A percentile compares a stretch with the other conserved stretches of the same genome.
phyloP scores from a whole-genome alignment of 1,284 basidiomycete species.

The Macrocystidia cucumis region DNA sequence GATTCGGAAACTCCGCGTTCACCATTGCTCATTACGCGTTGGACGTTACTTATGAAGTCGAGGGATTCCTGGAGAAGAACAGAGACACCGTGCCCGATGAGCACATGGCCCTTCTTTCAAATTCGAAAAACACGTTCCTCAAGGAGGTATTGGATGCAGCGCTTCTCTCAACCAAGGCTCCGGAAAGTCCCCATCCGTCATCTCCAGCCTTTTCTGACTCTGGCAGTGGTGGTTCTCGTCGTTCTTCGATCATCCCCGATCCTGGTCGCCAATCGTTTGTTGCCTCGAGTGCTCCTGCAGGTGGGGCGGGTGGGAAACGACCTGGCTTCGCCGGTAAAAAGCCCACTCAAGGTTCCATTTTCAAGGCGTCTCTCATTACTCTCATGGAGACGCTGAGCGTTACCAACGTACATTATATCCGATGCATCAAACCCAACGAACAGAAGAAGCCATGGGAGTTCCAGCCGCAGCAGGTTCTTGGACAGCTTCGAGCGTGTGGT shows the following conservation, averaged over 20 bases:
- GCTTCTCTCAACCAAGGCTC: slow-evolving; percentile 62
- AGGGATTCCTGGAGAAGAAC: slow-evolving; percentile 99
- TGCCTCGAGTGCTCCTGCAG: slow-evolving; percentile 31
- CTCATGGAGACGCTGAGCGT: slow-evolving; percentile 97
- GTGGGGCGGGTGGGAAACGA: slow-evolving; percentile 40
- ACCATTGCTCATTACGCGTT: slow-evolving; percentile 98
- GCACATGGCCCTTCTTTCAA: slow-evolving; percentile 82
- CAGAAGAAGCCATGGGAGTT: slow-evolving; percentile 96
- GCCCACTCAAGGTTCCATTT: slow-evolving; percentile 97
- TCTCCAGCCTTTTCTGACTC: slow-evolving; percentile 72
- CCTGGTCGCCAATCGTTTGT: slow-evolving; percentile 74
- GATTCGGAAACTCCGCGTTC: slow-evolving; percentile 95
- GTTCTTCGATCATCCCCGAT: slow-evolving; percentile 78
- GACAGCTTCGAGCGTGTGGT: slow-evolving; percentile 96
- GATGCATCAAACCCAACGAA: slow-evolving; percentile 99
- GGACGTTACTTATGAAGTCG: slow-evolving; percentile 97
- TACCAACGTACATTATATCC: slow-evolving; percentile 99
- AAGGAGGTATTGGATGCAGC: slow-evolving; percentile 93
- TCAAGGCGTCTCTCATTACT: slow-evolving; percentile 91
- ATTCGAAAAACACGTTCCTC: slow-evolving; percentile 88
- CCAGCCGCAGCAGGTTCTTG: slow-evolving; percentile 91
- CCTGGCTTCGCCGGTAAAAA: slow-evolving; percentile 74
- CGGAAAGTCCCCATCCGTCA: slow-evolving; percentile 54
- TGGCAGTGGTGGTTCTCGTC: slow-evolving; percentile 64
- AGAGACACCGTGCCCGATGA: slow-evolving; percentile 98